Base-by-base conservation (phyloP, 805 yeast species). In the Lipomyces kockii region DNA sequence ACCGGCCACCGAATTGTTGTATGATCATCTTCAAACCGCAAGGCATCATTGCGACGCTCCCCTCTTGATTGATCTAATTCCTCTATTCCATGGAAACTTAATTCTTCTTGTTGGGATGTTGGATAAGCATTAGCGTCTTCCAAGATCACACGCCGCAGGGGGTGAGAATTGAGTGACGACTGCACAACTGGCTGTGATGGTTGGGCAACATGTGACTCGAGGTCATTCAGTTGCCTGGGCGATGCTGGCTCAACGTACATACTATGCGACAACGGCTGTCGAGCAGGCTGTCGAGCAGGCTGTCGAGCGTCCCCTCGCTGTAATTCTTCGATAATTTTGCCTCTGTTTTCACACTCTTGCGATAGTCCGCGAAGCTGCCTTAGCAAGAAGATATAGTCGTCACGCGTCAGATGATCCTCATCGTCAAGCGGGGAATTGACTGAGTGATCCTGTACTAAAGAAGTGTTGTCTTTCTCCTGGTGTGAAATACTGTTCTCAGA, bases 291-390 rank as follows among this genome's bases (percentile, higher is more conserved):
- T 12, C n/a, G 55, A 29, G 17, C 34, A 20, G 53, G 32, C 4
- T 52, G 43, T 43, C 46, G 55, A 29, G 32, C 32, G 32, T 29
- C 32, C 32, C 32, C 7, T 34, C 29, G 34, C n/a, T 59, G 39
- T n/a, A 67, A 54, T 3, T 58, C 57, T 6, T 27, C 14, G 20
- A 67, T 67, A 2, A 61, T 5, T 17, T 35, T 34, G n/a, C 69
- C 71, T 9, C 71, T 35, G 22, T 20, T 60, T 7, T 67, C 71
- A 34, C 69, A 65, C 43, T 67, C 68, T 0, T 29, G 37, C 11
- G 68, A 61, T 12, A 67, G 25, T 12, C 62, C 55, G 20, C 62
- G 58, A n/a, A 67, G 20, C 39, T 67, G 71, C 58, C 65, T 59
- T 25, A 67, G 11, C 27, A 67, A 20, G 53, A 61, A 65, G 25